These are phyloP conservation scores for Annulohypoxylon nitens DNA, from an alignment of 495 filamentous ascomycete genomes.

Conservation along the genomic window DNA sequence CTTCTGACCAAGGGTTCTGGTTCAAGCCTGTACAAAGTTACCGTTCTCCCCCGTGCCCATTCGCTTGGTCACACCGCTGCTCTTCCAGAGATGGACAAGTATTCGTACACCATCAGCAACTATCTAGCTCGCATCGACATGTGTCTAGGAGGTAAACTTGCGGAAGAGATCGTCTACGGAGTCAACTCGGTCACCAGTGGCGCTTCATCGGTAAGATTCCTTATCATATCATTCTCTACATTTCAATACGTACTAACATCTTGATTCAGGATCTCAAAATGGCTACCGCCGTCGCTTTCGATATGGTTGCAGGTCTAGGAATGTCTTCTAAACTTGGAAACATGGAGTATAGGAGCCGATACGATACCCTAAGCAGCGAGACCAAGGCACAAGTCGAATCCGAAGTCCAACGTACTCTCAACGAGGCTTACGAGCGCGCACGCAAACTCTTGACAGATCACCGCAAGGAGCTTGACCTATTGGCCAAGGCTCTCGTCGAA, in stretches of 20 bases:
- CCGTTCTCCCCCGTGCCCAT: conserved; percentile 90
- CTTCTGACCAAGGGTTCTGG: conserved; percentile 78
- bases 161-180: conserved; percentile 93
- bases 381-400: conserved; percentile 86
- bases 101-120: conserved; percentile 79
- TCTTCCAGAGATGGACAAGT: conserved; percentile 90
- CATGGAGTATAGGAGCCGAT: conserved; percentile 83
- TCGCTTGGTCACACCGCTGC: conserved; percentile 86
- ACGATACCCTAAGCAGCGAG: conserved; percentile 82
- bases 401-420: conserved; percentile 86
- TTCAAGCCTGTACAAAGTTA: conserved; percentile 92
- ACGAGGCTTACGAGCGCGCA: conserved; percentile 83
- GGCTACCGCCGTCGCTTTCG: conserved; percentile 83
- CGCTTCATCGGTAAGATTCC: conserved; percentile 74
- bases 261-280: conserved; percentile 77
- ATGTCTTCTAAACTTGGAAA: conserved; percentile 92
- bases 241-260: conserved; percentile 38
- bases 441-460: conserved; percentile 75
- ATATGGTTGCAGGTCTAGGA: conserved; percentile 86
- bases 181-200: conserved; percentile 88
- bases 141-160: conserved; percentile 91
- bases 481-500: conserved; percentile 90
- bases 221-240: not conserved
- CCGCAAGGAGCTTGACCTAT: conserved; percentile 83
- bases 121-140: conserved; percentile 83